Percentiles rank a stretch among this genome's conserved stretches.
phyloP scores from a whole-genome alignment of 768 basidiomycete genomes.

The Agaricus blazei region DNA sequence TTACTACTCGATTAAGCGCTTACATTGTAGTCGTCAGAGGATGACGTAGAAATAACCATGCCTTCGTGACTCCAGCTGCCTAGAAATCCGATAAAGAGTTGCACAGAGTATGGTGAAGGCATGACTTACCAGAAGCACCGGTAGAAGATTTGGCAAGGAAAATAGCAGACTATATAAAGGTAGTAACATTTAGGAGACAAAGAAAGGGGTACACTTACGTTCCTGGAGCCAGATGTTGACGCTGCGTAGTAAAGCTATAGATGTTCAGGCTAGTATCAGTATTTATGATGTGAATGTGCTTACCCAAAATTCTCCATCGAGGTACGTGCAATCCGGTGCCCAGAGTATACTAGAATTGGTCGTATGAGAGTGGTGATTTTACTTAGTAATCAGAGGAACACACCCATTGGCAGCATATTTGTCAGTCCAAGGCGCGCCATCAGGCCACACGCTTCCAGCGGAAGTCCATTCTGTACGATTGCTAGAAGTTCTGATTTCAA shows the following conservation, averaged over 20 bases:
- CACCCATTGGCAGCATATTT: slow-evolving; percentile 37
- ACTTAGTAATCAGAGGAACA: background rate
- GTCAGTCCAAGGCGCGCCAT: slow-evolving; percentile 44
- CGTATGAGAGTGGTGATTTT: background rate
- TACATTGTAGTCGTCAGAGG: slow-evolving; percentile 37
- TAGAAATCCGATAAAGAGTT: slow-evolving; percentile 2
- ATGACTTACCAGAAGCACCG: slow-evolving; percentile 31
- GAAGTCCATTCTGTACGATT: slow-evolving; percentile 44
- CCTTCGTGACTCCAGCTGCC: slow-evolving; percentile 43
- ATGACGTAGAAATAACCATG: slow-evolving; percentile 38
- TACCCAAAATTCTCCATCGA: slow-evolving; percentile 25
- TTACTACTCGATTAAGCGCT: slow-evolving; percentile 2
- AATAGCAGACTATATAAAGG: slow-evolving; percentile 37
- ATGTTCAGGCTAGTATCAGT: background rate
- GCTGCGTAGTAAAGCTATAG: slow-evolving; percentile 48
- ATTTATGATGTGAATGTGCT: background rate
- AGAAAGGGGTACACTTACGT: background rate
- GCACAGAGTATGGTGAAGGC: too few relatives aligned
- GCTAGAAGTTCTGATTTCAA: slow-evolving; percentile 45
- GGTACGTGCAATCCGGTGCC: slow-evolving; percentile 33
- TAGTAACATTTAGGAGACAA: background rate
- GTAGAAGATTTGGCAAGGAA: slow-evolving; percentile 49
- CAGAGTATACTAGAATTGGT: slow-evolving; percentile 25
- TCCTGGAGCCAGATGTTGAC: slow-evolving; percentile 47
- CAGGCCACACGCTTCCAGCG: slow-evolving; percentile 44